Conservation (phyloP, 345 rosid species). For the Rhizophora apiculata region DNA sequence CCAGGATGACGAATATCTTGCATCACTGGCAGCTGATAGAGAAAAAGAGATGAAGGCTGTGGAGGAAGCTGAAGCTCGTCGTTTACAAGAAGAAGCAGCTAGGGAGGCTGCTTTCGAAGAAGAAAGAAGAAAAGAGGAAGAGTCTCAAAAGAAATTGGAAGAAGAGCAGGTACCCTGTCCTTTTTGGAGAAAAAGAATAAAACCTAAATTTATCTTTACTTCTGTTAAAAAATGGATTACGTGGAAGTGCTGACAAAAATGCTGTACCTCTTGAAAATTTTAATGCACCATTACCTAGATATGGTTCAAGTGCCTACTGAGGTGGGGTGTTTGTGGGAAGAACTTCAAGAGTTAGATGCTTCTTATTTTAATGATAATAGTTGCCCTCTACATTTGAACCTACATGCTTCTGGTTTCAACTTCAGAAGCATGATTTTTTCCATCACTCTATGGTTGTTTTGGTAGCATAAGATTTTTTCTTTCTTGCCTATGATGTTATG, state of each 20-base stretch:
- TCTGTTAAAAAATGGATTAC: background rate
- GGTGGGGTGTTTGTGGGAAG: too few species aligned
- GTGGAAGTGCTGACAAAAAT: background rate
- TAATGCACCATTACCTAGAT: too few species aligned
- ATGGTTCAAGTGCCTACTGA: too few species aligned
- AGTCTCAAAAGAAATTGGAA: conserved; percentile 62
- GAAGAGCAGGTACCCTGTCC: conserved; percentile 69
- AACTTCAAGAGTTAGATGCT: too few species aligned
- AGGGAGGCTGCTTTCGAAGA: conserved; percentile 75
- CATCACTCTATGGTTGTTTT: too few species aligned
- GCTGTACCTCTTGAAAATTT: too few species aligned
- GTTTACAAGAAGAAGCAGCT: conserved; percentile 64
- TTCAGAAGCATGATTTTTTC: too few species aligned
- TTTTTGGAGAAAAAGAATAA: background rate
- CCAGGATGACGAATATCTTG: conserved; percentile 97
- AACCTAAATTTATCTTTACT: background rate
- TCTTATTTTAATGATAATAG: too few species aligned
- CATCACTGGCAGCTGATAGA: conserved; percentile 91
- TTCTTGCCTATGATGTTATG: too few species aligned
- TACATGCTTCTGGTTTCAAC: too few species aligned
- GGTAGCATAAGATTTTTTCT: too few species aligned
- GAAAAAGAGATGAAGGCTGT: conserved; percentile 82
- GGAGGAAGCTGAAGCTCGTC: conserved; percentile 85
- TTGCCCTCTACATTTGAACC: too few species aligned
- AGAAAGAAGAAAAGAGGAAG: conserved; percentile 73